phyloP scores from a whole-genome alignment of 2,329 filamentous ascomycete species.

The Coniella lustricola region DNA sequence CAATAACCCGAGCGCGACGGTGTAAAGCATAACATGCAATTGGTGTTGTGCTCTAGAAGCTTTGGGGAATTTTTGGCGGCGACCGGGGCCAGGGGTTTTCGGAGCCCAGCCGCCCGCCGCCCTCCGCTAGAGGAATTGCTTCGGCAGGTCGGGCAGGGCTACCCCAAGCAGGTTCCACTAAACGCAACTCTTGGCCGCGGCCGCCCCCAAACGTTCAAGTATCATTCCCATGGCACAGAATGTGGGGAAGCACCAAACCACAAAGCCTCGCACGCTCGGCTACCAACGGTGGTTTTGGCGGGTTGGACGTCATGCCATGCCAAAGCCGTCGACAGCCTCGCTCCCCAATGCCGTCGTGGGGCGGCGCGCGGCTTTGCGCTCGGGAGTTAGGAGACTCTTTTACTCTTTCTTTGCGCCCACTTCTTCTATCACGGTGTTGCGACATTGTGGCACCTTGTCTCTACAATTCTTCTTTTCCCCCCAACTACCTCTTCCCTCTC shows the following conservation, averaged over 20 bases:
- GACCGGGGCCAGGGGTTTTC: slow-evolving; percentile 3
- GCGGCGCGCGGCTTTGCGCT: background rate
- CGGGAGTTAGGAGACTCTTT: background rate
- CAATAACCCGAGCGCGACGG: background rate
- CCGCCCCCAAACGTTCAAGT: background rate
- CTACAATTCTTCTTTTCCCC: background rate
- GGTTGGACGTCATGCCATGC: slow-evolving; percentile 1
- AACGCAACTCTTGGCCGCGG: too few relatives aligned
- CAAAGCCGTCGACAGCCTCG: slow-evolving; percentile 2
- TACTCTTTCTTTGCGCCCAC: background rate
- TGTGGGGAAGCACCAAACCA: slow-evolving; percentile 5
- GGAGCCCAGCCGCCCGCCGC: background rate
- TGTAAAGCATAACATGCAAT: background rate
- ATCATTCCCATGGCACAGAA: background rate
- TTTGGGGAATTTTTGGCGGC: slow-evolving; percentile 9
- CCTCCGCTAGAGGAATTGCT: too few relatives aligned
- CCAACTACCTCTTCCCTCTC: background rate
- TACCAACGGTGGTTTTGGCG: slow-evolving; percentile 13
- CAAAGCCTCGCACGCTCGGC: slow-evolving; percentile 14
- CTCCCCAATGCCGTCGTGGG: background rate
- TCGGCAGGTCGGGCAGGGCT: background rate
- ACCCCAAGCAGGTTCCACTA: background rate
- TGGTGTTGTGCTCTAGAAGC: background rate
- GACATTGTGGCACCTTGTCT: background rate
- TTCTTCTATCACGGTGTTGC: slow-evolving; percentile 3